Evolutionary conservation across 768 basidiomycete species (phyloP).

Genomic region (Boletus rubropictus): DNA sequence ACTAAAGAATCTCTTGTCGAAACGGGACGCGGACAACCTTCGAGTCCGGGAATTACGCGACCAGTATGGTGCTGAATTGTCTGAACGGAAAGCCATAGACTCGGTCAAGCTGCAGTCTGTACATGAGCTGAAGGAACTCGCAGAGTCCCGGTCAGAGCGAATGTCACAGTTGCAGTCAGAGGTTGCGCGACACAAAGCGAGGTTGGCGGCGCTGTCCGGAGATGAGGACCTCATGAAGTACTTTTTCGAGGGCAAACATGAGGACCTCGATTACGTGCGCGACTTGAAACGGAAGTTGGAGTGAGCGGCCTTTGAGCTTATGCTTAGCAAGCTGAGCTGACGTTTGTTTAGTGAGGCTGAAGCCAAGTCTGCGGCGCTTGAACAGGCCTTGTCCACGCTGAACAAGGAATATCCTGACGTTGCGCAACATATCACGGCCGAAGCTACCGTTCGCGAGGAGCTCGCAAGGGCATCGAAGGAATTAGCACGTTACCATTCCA

Average conservation of each 20-base stretch:
- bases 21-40: slow-evolving; percentile 60
- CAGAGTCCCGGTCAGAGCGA: slow-evolving; percentile 67
- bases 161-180: slow-evolving; percentile 69
- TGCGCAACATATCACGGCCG: slow-evolving; percentile 42
- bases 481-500: slow-evolving; percentile 54
- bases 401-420: slow-evolving; percentile 50
- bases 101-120: slow-evolving; percentile 49
- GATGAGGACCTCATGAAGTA: slow-evolving; percentile 70
- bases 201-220: slow-evolving; percentile 68
- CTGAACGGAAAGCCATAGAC: slow-evolving; percentile 66
- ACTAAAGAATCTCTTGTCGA: slow-evolving; percentile 50
- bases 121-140: slow-evolving; percentile 61
- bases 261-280: slow-evolving; percentile 47
- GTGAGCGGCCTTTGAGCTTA: slow-evolving; percentile 36
- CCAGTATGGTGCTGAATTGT: slow-evolving; percentile 55
- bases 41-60: slow-evolving; percentile 72
- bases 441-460: slow-evolving; percentile 46
- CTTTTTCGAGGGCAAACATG: slow-evolving; percentile 52
- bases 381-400: slow-evolving; percentile 43
- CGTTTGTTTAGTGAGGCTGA: slow-evolving; percentile 45
- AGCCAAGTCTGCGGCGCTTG: slow-evolving; percentile 43
- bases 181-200: slow-evolving; percentile 62
- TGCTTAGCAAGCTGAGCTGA: slow-evolving; percentile 9
- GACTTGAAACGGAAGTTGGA: slow-evolving; percentile 48
- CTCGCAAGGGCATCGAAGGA: slow-evolving; percentile 42